A percentile compares a stretch with the other conserved stretches of the same genome.
Conservation (phyloP, 225 moss, liverwort and hornwort genomes). For the Antitrichia curtipendula region DNA sequence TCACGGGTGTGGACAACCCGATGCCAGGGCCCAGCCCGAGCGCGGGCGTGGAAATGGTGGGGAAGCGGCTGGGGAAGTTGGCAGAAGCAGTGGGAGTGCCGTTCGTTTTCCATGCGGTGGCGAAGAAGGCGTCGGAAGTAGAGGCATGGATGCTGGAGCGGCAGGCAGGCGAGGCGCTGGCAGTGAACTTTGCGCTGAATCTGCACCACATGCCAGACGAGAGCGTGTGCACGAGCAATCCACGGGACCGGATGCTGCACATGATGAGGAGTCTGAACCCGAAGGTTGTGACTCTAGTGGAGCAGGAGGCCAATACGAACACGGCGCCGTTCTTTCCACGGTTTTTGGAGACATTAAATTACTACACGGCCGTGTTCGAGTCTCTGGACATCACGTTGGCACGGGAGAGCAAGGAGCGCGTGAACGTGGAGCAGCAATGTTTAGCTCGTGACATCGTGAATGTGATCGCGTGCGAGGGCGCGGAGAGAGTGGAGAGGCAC, state of each 20-base stretch:
- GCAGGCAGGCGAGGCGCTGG: constrained; percentile 53
- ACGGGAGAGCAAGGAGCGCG: constrained; percentile 58
- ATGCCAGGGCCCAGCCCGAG: neutral
- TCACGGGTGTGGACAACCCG: constrained; percentile 48
- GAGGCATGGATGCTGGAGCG: constrained; percentile 60
- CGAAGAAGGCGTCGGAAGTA: constrained; percentile 33
- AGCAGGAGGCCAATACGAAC: constrained; percentile 67
- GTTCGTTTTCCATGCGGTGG: constrained; percentile 48
- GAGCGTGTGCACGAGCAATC: constrained; percentile 38
- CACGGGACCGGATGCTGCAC: constrained; percentile 45
- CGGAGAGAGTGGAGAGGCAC: constrained; percentile 62
- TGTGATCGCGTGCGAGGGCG: constrained; percentile 62
- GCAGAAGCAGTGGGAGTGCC: constrained; percentile 58
- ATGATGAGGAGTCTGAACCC: constrained; percentile 50
- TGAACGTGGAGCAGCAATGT: constrained; percentile 69
- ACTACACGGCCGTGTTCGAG: constrained; percentile 62
- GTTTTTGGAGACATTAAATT: constrained; percentile 59
- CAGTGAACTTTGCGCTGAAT: constrained; percentile 36
- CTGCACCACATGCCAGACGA: constrained; percentile 48
- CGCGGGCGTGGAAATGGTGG: constrained; percentile 45
- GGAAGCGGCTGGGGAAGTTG: constrained; percentile 40
- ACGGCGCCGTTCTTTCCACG: constrained; percentile 47
- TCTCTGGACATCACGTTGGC: constrained; percentile 62
- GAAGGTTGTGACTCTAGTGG: constrained; percentile 60
- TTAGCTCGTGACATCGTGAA: constrained; percentile 77